phyloP scores from a whole-genome alignment of 352 stramenopile genomes.

The Phytophthora litchii region DNA sequence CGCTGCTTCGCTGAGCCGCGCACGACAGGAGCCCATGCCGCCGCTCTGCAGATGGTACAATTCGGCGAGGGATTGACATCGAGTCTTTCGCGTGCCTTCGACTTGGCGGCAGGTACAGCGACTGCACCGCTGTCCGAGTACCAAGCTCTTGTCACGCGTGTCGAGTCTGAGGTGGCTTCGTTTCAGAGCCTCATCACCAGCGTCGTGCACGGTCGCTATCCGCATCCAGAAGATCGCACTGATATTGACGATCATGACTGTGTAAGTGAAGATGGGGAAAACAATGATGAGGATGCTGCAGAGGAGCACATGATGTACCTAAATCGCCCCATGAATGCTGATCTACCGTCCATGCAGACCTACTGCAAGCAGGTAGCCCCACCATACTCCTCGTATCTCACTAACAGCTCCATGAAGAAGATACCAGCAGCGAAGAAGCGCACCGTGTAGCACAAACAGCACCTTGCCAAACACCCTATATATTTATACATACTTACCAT shows the following conservation, averaged over 20 bases:
- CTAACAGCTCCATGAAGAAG: constrained; percentile 18
- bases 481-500: constrained; percentile 45
- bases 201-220: constrained; percentile 30
- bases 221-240: constrained; percentile 4
- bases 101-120: constrained; percentile 35
- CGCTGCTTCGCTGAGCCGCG: constrained; percentile 41
- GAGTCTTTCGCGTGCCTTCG: constrained; percentile 48
- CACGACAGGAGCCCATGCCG: background rate
- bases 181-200: constrained; percentile 48
- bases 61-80: constrained; percentile 47
- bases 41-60: constrained; percentile 45
- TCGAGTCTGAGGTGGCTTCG: constrained; percentile 40
- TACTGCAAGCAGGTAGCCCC: constrained; percentile 67
- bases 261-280: constrained; percentile 17
- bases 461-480: constrained; percentile 22
- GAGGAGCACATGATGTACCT: constrained; percentile 27
- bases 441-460: constrained; percentile 12
- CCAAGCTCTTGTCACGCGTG: constrained; percentile 48
- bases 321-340: constrained; percentile 34
- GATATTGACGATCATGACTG: constrained; percentile 14
- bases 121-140: constrained; percentile 47
- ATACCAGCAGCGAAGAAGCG: constrained; percentile 18
- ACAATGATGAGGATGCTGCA: constrained; percentile 4
- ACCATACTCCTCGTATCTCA: constrained; percentile 65
- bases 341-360: constrained; percentile 75